These are phyloP conservation scores for Apiospora saccharicola DNA, from an alignment of 2,329 filamentous ascomycete species.

Conservation along the genomic window DNA sequence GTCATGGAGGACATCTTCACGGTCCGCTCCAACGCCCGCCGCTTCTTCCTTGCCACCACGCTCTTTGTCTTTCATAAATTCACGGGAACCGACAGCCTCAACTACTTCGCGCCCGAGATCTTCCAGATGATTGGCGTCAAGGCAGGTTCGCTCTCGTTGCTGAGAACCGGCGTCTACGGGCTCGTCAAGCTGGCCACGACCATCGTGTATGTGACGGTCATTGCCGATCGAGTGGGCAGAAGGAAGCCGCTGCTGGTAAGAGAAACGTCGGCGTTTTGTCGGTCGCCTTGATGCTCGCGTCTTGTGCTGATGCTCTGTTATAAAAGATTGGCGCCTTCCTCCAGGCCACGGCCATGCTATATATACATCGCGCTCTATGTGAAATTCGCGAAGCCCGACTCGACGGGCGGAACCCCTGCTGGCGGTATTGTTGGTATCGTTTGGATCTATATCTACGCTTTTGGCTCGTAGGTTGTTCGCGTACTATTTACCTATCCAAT, in stretches of 20 bases:
- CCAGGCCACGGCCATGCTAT: constrained; percentile 43
- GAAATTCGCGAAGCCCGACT: constrained; percentile 43
- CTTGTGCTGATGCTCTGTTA: background rate
- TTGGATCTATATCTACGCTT: constrained; percentile 41
- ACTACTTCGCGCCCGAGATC: constrained; percentile 50
- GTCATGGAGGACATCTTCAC: constrained; percentile 44
- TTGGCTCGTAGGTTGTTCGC: constrained; percentile 26
- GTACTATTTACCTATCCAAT: no score
- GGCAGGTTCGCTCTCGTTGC: constrained; percentile 39
- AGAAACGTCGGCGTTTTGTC: background rate
- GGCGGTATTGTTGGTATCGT: constrained; percentile 51
- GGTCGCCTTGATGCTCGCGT: background rate
- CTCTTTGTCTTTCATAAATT: constrained; percentile 51
- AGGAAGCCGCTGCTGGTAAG: constrained; percentile 37
- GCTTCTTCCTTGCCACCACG: constrained; percentile 45
- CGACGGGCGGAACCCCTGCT: constrained; percentile 43
- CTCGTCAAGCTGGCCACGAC: constrained; percentile 44
- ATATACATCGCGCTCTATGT: constrained; percentile 45
- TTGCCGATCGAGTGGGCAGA: constrained; percentile 44
- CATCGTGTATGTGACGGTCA: constrained; percentile 42
- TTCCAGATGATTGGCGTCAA: constrained; percentile 49
- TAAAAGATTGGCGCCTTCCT: constrained; percentile 37
- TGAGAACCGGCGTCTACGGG: constrained; percentile 48
- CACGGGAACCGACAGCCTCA: constrained; percentile 49
- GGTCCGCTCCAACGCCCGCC: constrained; percentile 41